Conservation (phyloP, 2,329 filamentous ascomycete species). For the Cordyceps pruinosa region DNA sequence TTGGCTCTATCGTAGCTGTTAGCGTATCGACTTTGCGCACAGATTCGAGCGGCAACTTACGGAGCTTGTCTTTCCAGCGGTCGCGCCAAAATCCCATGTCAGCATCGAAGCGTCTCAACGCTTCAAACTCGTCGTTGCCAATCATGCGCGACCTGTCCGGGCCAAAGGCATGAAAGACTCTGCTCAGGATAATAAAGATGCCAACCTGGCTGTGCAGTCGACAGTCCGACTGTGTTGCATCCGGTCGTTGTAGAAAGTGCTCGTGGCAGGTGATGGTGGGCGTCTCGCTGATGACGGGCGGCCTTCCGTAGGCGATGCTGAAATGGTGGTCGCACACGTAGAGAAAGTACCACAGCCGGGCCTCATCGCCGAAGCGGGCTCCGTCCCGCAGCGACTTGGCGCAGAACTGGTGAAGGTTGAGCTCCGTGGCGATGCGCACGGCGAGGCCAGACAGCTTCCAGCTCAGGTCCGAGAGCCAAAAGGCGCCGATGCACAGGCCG, state of each 20-base stretch:
- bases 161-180: slow-evolving; percentile 51
- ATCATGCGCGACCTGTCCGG: slow-evolving; percentile 39
- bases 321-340: slow-evolving; percentile 63
- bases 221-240: slow-evolving; percentile 46
- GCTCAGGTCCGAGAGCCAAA: slow-evolving; percentile 53
- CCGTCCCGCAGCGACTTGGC: slow-evolving; percentile 39
- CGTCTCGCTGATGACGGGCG: slow-evolving; percentile 53
- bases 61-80: slow-evolving; percentile 29
- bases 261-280: slow-evolving; percentile 51
- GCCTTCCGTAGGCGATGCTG: slow-evolving; percentile 53
- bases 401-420: slow-evolving; percentile 48
- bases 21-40: background rate
- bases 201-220: slow-evolving; percentile 53
- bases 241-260: slow-evolving; percentile 42
- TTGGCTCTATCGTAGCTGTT: slow-evolving; percentile 29
- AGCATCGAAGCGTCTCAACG: slow-evolving; percentile 21
- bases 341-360: slow-evolving; percentile 55
- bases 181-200: slow-evolving; percentile 53
- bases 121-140: slow-evolving; percentile 28
- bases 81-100: slow-evolving; percentile 30
- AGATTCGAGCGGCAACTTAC: slow-evolving; percentile 17
- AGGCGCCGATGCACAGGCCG: slow-evolving; percentile 55
- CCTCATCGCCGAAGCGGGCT: slow-evolving; percentile 43
- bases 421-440: slow-evolving; percentile 50
- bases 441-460: slow-evolving; percentile 54